These are phyloP conservation scores for Corrigiola litoralis DNA, from an alignment of 179 eudicot species.

Conservation along the genomic window DNA sequence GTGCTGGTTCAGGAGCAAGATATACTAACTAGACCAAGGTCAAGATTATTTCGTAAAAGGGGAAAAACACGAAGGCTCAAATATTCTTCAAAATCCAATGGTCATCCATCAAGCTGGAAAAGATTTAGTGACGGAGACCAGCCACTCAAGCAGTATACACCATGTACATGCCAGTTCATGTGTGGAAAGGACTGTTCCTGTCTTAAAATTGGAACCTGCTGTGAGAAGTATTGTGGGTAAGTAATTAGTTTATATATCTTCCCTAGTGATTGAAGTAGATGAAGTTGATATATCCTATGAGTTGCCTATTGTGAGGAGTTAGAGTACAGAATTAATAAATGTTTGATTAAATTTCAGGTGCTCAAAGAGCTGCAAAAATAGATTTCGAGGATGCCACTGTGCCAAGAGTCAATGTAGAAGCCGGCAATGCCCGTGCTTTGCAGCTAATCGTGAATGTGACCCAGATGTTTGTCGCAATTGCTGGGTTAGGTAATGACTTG, in stretches of 20 bases:
- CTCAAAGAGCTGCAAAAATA: constrained; percentile 86
- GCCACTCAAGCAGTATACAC: constrained; percentile 63
- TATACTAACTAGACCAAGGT: constrained; percentile 36
- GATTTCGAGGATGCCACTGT: constrained; percentile 97
- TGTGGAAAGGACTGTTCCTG: constrained; percentile 95
- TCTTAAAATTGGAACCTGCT: constrained; percentile 65
- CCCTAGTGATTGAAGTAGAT: background rate
- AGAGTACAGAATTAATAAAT: background rate
- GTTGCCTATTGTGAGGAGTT: background rate
- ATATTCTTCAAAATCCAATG: constrained; percentile 77
- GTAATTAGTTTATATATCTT: background rate
- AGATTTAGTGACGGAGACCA: constrained; percentile 63
- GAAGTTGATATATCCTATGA: no score
- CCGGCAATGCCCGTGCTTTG: constrained; percentile 97
- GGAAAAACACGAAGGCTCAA: constrained; percentile 76
- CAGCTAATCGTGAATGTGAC: constrained; percentile 97
- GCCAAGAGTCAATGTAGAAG: constrained; percentile 99
- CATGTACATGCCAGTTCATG: constrained; percentile 68
- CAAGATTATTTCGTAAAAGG: constrained; percentile 67
- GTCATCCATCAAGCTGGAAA: constrained; percentile 85
- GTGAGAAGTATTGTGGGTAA: constrained; percentile 97
- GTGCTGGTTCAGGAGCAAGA: constrained; percentile 45
- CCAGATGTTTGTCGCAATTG: constrained; percentile 98
- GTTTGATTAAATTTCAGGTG: constrained; percentile 50
- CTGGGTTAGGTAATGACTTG: constrained; percentile 79